Evolutionary conservation across 495 filamentous ascomycete species (phyloP), one percentile per base, ranked within the genome.

Genomic region (Monascus purpureus): DNA sequence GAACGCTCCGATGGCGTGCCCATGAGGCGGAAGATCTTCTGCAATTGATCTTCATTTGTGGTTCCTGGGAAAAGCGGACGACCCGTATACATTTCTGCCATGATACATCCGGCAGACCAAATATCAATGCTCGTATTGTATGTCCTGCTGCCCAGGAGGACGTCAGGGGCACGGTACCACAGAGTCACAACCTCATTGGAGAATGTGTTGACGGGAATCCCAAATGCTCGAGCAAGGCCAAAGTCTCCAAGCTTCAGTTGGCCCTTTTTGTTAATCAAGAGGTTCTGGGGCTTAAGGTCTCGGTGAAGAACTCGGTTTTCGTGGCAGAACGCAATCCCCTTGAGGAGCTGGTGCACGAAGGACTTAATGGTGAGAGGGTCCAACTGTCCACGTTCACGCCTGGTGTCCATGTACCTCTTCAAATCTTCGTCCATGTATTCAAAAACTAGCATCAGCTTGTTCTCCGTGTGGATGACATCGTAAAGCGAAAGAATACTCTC

Each of bases 381-480:
- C 25, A 96, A 61, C 14, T 80, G 78, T 17, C 88, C 86, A 33
- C 82, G 70, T 27, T 88, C 78, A 41, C 82, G 80, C 17, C 81
- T 72, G 12, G 75, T 77, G 45, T 99, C 90, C 90, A 99, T 99
- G 59, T 94, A 96, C 52, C 88, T 90, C 68, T 99, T 99, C n/a
- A 99, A 64, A 47, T 99, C 90, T 44, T 86, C 77, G 56, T 99
- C 90, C 77, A 99, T 93, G 54, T 78, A 95, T 55, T 99, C 90
- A 42, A 95, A 93, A 9, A 99, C 90, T 23, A 99, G 80, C 85
- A 96, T 96, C 26, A 99, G 73, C 53, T 99, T 99, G 63, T 96
- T 94, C 58, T 99, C 90, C 34, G 90, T 96, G 52, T 99, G 90
- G 45, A 99, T 95, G 19, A 99, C 93, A 62, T 99, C 92, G 65